These are phyloP conservation scores for Furcasterigmium sp. DNA, from an alignment of 2,329 filamentous ascomycete genomes.

Conservation along the genomic window DNA sequence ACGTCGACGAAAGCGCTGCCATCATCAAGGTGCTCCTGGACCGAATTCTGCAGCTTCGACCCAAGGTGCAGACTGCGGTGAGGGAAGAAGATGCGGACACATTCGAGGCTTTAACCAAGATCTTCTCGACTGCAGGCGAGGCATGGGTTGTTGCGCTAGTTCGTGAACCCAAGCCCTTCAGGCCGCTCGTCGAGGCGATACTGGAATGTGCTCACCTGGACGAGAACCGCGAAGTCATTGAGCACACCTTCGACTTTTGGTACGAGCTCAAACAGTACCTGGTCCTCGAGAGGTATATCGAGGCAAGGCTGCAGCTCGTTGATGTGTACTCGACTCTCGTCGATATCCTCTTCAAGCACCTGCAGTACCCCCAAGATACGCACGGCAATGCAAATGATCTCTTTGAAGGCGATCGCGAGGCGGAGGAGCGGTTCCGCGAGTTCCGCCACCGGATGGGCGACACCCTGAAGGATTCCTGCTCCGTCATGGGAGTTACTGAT, in stretches of 20 bases:
- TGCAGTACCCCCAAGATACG: constrained; percentile 80
- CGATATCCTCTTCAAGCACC: constrained; percentile 85
- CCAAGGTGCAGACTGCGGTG: constrained; percentile 69
- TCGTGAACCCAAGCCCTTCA: constrained; percentile 75
- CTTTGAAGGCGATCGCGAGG: constrained; percentile 92
- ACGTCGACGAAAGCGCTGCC: constrained; percentile 84
- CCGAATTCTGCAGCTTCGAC: constrained; percentile 67
- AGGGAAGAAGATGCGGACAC: constrained; percentile 79
- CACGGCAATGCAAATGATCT: constrained; percentile 71
- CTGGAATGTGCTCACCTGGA: constrained; percentile 89
- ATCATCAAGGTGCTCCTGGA: constrained; percentile 82
- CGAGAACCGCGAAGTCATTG: constrained; percentile 84
- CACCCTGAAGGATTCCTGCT: constrained; percentile 92
- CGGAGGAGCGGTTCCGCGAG: constrained; percentile 94
- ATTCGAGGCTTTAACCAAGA: constrained; percentile 81
- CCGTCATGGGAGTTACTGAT: constrained; percentile 89
- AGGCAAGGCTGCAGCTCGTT: constrained; percentile 69
- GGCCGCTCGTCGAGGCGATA: constrained; percentile 79
- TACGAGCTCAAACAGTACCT: constrained; percentile 97
- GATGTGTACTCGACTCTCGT: constrained; percentile 86
- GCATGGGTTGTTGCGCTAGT: constrained; percentile 92
- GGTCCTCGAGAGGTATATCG: constrained; percentile 81
- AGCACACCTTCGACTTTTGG: constrained; percentile 95
- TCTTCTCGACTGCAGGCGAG: constrained; percentile 90
- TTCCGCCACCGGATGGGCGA: constrained; percentile 98